Evolutionary conservation across 306 rosid species (phyloP), one percentile per base, ranked within the genome.

Genomic region (Lathyrus oleraceus): DNA sequence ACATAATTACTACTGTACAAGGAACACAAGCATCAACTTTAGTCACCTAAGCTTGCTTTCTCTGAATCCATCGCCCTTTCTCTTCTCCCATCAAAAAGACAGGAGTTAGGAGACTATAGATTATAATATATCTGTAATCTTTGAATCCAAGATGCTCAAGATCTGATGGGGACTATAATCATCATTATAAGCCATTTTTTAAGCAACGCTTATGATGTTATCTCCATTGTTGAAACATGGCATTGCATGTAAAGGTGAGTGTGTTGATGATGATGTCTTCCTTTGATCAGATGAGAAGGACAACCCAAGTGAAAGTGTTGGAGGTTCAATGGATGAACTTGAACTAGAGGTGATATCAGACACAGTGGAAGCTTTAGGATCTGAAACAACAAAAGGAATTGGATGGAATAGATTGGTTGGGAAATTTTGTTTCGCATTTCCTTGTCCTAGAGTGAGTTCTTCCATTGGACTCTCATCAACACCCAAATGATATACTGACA

Each of bases 171-270:
- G 81, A 82, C 73, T 73, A 40, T 65, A 38, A 48, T 76, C 74
- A 73, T 76, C 79, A 73, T 35, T 35, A 35, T 20, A 66, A 64
- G 57, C 17, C 19, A 44, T 32, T 38, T 51, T 39, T 90, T 57
- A 91, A 69, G 99, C 88, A 76, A 89, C 99, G 13, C 84, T 81
- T 72, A 95, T 89, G 73, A 86, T 72, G 75, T 71, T 73, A 71
- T 94, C 99, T 35, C 97, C 88, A 14, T 87, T 87, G 71, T 69
- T 83, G 76, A 94, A 91, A 78, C 85, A 66, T 12, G 89, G 63
- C 77, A 82, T 81, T 32, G 80, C 60, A 61, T 85, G 88, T 77
- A 91, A 85, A 73, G 91, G 70, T 13, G 85, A 56, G 63, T 71
- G 95, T 81, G 87, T 86, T 48, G 92, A 75, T 6, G 92, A 75